These are phyloP conservation scores for Ascochyta fabae DNA, from an alignment of 2,329 filamentous ascomycete genomes.

Conservation along the genomic window DNA sequence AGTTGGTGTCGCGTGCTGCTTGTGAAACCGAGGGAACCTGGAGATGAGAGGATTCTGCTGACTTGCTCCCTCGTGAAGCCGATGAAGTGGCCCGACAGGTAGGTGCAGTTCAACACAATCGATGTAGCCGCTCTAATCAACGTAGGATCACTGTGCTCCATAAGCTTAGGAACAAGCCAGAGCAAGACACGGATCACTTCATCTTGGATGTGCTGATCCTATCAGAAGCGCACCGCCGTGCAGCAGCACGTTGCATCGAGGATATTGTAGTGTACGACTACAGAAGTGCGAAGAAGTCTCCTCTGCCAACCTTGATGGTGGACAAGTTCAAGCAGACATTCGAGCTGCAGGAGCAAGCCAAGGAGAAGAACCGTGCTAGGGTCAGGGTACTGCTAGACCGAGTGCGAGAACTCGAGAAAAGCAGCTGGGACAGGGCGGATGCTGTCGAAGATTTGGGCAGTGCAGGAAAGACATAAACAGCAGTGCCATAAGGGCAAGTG, in stretches of 20 bases:
- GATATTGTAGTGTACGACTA: constrained; percentile 84
- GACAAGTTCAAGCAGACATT: constrained; percentile 66
- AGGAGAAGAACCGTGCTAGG: constrained; percentile 57
- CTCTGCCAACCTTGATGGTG: constrained; percentile 66
- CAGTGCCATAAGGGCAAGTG: neutral
- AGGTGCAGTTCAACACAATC: neutral
- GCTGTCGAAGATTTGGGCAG: constrained; percentile 71
- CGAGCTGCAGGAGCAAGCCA: constrained; percentile 66
- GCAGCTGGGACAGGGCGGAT: constrained; percentile 74
- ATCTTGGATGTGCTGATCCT: constrained; percentile 69
- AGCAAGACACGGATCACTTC: constrained; percentile 60
- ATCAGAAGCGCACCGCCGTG: constrained; percentile 75
- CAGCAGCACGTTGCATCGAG: constrained; percentile 77
- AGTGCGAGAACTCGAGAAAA: constrained; percentile 68
- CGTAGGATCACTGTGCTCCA: constrained; percentile 77
- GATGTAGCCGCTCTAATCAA: constrained; percentile 1
- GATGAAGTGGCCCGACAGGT: constrained; percentile 78
- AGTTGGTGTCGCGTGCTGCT: constrained; percentile 4
- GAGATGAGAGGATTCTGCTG: constrained; percentile 7
- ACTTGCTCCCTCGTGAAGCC: constrained; percentile 54
- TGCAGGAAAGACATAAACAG: constrained; percentile 21
- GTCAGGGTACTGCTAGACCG: constrained; percentile 59
- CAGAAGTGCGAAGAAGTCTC: constrained; percentile 61
- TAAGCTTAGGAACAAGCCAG: constrained; percentile 67
- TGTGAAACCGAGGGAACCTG: constrained; percentile 1